Evolutionary conservation across 2,329 filamentous ascomycete genomes (phyloP), one percentile per base, ranked within the genome.

Genomic region (Verticillium dahliae): DNA sequence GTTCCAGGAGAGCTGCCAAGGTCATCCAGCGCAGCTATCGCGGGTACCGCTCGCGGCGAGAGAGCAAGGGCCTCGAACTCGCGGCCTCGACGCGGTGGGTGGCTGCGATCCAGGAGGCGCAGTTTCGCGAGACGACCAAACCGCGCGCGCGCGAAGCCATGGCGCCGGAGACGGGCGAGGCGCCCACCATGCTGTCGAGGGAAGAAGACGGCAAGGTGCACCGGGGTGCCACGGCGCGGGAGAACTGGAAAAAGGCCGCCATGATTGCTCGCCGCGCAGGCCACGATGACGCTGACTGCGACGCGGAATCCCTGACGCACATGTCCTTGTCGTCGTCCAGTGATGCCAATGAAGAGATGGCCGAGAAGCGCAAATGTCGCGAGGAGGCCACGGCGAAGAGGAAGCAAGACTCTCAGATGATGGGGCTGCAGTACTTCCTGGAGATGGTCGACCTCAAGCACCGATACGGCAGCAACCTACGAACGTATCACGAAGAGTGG

Each of bases 371-470:
- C 57, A 75, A 75, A 60, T 72, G 74, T 56, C 77, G 78, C 61
- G 71, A 79, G 9, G 77, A 85, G 66, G 76, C 81, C 61, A 85
- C 84, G 70, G 76, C 76, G 0, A 80, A 84, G 67, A 80, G 87
- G 39, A 85, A 86, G 63, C 84, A 86, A 67, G 85, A 84, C 5
- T 87, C 91, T 1, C 90, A 88, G 72, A 88, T 86, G 72, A 94
- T 96, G 90, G 91, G 91, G 18, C 73, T 96, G 39, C 89, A 91
- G 69, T 96, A 96, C 71, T 96, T 95, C 65, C 79, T 87, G 13
- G 84, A 97, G 69, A 93, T 96, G 89, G 88, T 94, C 7, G 90
- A 95, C 71, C 77, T 87, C 56, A 93, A 96, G 73, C 92, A 97
- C 71, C 85, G 92, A 4, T 96, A 97, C 69, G 93, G 92, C 4